Conservation (phyloP, 2,329 filamentous ascomycete genomes). For the Leptographium flavum region DNA sequence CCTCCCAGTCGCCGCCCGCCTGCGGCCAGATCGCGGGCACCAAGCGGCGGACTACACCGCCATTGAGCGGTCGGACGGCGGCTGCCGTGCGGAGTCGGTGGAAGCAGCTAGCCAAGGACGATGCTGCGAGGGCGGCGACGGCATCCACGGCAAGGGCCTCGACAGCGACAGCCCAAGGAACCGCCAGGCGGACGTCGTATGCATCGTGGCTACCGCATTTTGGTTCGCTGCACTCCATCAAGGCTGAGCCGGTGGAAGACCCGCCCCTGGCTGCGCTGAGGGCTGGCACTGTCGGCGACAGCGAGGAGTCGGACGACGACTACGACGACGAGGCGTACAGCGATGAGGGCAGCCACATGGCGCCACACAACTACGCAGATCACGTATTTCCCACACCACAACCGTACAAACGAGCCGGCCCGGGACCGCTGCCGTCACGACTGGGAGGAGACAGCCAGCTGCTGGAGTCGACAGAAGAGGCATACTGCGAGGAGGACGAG, state of each 20-base stretch:
- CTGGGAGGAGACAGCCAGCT: background rate
- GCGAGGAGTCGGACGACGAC: background rate
- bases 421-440: no score
- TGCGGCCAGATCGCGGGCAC: background rate
- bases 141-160: no score
- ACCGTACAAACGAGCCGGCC: background rate
- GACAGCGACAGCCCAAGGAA: background rate
- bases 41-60: conserved; percentile 1
- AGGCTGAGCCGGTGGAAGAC: background rate
- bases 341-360: background rate
- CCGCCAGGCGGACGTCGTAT: background rate
- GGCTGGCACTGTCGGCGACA: background rate
- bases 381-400: background rate
- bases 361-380: background rate
- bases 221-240: background rate
- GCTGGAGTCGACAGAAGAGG: background rate
- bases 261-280: background rate
- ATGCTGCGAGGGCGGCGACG: background rate
- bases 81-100: conserved; percentile 1
- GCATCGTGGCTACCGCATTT: background rate
- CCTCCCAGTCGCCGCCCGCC: background rate
- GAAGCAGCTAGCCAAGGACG: background rate
- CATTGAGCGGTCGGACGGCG: conserved; percentile 1
- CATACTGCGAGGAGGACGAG: background rate
- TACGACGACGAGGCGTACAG: background rate